Evolutionary conservation across 2,329 filamentous ascomycete species (phyloP).

Genomic region (Cytospora chrysosperma): DNA sequence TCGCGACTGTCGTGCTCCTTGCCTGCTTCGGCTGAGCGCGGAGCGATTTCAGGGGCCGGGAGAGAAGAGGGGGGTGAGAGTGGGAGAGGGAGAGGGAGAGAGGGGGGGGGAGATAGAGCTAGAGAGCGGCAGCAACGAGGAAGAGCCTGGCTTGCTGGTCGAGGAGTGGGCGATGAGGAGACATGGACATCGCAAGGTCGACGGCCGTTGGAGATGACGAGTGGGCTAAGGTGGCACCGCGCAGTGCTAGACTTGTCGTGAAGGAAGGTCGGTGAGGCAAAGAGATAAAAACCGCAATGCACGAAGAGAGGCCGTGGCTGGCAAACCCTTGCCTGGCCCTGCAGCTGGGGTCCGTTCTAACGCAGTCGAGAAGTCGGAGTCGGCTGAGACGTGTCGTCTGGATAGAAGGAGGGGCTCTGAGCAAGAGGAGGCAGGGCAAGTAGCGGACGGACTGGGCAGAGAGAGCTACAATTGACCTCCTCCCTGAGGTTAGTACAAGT

Average conservation of each 20-base stretch:
- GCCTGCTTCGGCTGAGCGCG: background rate
- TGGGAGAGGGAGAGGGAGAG: too few relatives aligned
- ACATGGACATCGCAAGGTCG: background rate
- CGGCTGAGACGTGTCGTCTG: constrained; percentile 28
- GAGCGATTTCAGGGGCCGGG: background rate
- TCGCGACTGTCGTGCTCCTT: background rate
- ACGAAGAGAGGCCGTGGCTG: constrained; percentile 40
- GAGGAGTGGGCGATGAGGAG: background rate
- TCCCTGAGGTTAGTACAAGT: constrained; percentile 26
- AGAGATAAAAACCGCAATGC: constrained; percentile 40
- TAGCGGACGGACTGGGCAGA: background rate
- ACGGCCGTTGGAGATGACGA: background rate
- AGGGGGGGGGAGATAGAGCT: too few relatives aligned
- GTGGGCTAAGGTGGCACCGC: constrained; percentile 3
- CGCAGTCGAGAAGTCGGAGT: constrained; percentile 25
- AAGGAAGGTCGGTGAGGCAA: constrained; percentile 43
- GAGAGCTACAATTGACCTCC: background rate
- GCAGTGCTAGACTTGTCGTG: constrained; percentile 14
- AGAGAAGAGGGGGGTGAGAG: too few relatives aligned
- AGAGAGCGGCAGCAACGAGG: constrained; percentile 6
- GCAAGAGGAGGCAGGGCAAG: constrained; percentile 8
- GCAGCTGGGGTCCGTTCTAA: constrained; percentile 31
- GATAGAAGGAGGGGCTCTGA: constrained; percentile 35
- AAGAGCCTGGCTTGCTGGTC: constrained; percentile 2
- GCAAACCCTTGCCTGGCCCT: constrained; percentile 36